Conservation (phyloP, 306 rosid genomes). For the Calophaca sinica region DNA sequence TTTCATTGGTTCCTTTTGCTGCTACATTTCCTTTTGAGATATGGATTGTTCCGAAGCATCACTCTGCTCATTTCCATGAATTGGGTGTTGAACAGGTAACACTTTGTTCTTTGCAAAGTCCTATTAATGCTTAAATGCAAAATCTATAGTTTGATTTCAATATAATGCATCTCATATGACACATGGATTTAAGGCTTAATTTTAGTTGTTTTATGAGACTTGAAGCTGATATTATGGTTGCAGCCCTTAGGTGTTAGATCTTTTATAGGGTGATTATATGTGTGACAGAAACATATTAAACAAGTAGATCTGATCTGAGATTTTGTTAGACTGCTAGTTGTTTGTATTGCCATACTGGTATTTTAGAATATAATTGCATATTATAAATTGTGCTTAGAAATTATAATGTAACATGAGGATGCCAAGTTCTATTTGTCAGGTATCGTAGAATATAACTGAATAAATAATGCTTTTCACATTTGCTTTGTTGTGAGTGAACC, state of each 20-base stretch:
- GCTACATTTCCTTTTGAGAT: slow-evolving; percentile 87
- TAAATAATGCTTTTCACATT: too few relatives aligned
- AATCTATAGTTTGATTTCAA: slow-evolving; percentile 6
- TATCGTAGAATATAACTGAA: too few relatives aligned
- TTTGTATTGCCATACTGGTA: slow-evolving; percentile 8
- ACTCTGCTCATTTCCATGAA: slow-evolving; percentile 76
- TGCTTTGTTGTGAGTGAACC: too few relatives aligned
- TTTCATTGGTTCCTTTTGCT: slow-evolving; percentile 75
- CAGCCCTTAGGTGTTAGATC: not conserved
- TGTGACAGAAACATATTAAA: slow-evolving; percentile 20
- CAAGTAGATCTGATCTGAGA: slow-evolving; percentile 18
- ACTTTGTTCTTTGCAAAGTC: not conserved
- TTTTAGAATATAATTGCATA: slow-evolving; percentile 7
- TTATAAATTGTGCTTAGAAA: slow-evolving; percentile 1
- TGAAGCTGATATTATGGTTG: not conserved
- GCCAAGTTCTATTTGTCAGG: too few relatives aligned
- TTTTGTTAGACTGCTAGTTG: slow-evolving; percentile 3
- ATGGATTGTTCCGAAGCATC: slow-evolving; percentile 80
- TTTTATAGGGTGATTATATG: not conserved
- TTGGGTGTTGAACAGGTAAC: slow-evolving; percentile 67
- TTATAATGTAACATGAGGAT: too few relatives aligned
- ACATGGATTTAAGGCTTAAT: not conserved
- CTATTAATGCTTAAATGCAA: not conserved
- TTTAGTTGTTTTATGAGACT: not conserved
- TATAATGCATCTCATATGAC: slow-evolving; percentile 10